phyloP scores from a whole-genome alignment of 2,329 filamentous ascomycete species.

The Talaromyces rugulosus region DNA sequence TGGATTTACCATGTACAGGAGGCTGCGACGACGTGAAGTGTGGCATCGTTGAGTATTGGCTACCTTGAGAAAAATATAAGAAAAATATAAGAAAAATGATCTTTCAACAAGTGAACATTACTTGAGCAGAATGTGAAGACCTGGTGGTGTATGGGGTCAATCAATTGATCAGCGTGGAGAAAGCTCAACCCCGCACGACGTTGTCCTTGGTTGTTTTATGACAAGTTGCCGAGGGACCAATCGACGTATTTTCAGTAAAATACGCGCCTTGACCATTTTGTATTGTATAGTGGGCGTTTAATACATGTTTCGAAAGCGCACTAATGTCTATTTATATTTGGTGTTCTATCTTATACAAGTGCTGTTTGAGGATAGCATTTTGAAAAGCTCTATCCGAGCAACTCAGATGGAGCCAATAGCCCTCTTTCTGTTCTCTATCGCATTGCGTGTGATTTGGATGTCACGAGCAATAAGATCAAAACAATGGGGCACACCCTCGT shows the following conservation, averaged over 20 bases:
- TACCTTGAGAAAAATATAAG: not conserved
- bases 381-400: not conserved
- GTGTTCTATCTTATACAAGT: not conserved
- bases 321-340: not conserved
- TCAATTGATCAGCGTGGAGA: not conserved
- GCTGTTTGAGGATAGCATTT: not conserved
- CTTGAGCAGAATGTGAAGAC: not conserved
- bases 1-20: not conserved
- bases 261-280: not conserved
- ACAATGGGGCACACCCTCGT: conserved; percentile 39
- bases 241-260: not conserved
- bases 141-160: not conserved
- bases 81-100: not conserved
- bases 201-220: too few relatives aligned
- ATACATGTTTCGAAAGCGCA: not conserved
- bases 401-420: not conserved
- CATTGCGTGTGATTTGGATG: conserved; percentile 10
- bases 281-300: not conserved
- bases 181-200: not conserved
- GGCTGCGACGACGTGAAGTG: not conserved
- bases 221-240: not conserved
- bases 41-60: not conserved
- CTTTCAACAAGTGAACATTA: not conserved
- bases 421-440: conserved; percentile 3
- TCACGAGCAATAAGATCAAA: conserved; percentile 29